Base-by-base conservation (phyloP, 805 yeast species). In the Pichia thaimueangensis region DNA sequence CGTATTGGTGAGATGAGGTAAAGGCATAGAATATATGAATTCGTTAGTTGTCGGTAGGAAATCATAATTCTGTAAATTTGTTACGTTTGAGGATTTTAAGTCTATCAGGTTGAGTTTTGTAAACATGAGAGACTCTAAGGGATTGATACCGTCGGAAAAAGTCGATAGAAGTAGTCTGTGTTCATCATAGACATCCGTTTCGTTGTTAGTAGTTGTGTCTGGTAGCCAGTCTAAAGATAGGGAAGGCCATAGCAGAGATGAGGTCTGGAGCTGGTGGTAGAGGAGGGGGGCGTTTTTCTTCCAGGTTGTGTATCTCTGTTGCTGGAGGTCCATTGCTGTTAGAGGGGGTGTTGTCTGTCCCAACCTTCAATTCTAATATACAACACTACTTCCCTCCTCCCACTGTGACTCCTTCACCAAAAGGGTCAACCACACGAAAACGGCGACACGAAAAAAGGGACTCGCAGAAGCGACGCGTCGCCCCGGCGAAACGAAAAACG, bases 241-340 rank as follows among this genome's bases (percentile, higher is more conserved):
- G 7, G 82, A 74, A 7, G 86, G 86, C 85, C 85, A 80, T 17
- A 75, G 64, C n/a, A 78, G 62, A 9, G 79, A 63, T 15, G 72
- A 61, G 2, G 82, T 73, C 29, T 69, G 65, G 22, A 80, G 55
- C 36, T 71, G 68, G 47, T 73, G 78, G 58, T 80, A 80, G 21
- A 79, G 57, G 27, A 69, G 64, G 6, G 76, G 78, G 1, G 78
- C 60, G 52, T 80, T 79, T 51, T 80, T 80, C 63, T 78, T 78
- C 82, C 83, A 80, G 19, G 66, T 62, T 15, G 70, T 58, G 58
- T 79, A 80, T 3, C 24, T 38, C 34, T 36, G 30, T 21, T 24
- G 38, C 21, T 19, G 19, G 12, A 5, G 19, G 8, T 22, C 37
- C 37, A 16, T 23, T 5, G 29, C 17, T 4, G 25, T 31, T 13